phyloP scores from a whole-genome alignment of 345 rosid species.

The Citrus australasica region DNA sequence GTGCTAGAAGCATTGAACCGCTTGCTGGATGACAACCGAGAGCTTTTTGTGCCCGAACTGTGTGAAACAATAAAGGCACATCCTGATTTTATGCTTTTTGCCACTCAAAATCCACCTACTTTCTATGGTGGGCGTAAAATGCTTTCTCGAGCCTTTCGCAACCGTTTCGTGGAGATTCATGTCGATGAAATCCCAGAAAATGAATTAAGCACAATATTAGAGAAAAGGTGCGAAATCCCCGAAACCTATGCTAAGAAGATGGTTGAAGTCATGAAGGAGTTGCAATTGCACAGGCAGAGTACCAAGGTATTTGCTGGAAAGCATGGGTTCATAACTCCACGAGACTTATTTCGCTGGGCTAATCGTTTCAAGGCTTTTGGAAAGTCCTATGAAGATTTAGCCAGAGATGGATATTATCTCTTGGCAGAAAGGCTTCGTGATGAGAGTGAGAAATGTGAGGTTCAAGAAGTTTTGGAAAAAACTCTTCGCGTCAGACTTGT shows the following conservation, averaged over 20 bases:
- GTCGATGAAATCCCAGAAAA: conserved; percentile 93
- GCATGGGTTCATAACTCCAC: conserved; percentile 95
- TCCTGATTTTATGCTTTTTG: conserved; percentile 94
- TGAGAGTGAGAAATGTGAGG: conserved; percentile 71
- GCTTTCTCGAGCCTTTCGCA: conserved; percentile 96
- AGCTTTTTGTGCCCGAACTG: conserved; percentile 87
- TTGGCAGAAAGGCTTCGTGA: conserved; percentile 93
- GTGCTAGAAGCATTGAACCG: conserved; percentile 92
- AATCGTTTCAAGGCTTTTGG: conserved; percentile 68
- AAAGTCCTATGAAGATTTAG: conserved; percentile 71
- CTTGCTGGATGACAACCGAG: conserved; percentile 93
- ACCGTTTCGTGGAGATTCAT: conserved; percentile 97
- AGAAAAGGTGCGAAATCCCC: conserved; percentile 64
- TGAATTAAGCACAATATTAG: conserved; percentile 70
- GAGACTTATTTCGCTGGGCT: conserved; percentile 98
- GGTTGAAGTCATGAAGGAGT: conserved; percentile 92
- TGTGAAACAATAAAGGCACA: conserved; percentile 73
- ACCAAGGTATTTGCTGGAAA: conserved; percentile 98
- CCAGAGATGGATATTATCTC: conserved; percentile 87
- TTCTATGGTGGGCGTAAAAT: conserved; percentile 94
- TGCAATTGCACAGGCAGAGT: conserved; percentile 84
- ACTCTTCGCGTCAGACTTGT: conserved; percentile 58
- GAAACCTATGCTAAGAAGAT: conserved; percentile 71
- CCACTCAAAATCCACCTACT: conserved; percentile 96
- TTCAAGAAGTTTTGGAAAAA: conserved; percentile 71